Evolutionary conservation across 345 rosid species (phyloP).

Genomic region (Eutrema heterophyllum): DNA sequence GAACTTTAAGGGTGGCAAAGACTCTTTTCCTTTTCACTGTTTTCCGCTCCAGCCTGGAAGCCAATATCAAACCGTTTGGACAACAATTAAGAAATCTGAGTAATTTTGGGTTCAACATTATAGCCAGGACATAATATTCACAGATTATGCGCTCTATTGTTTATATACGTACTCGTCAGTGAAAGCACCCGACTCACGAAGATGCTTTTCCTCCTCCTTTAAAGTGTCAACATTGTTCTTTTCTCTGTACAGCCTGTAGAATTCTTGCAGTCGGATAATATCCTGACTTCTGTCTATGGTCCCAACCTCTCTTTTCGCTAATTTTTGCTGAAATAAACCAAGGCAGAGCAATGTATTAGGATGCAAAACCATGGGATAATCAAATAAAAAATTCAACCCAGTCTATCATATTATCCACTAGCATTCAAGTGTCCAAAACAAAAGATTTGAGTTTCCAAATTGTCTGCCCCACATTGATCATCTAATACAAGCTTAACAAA

Average conservation of each 20-base stretch:
- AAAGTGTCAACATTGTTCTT: slow-evolving; percentile 69
- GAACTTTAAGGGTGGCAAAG: slow-evolving; percentile 76
- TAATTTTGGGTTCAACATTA: background rate
- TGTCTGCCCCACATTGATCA: background rate
- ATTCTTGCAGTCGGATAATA: slow-evolving; percentile 71
- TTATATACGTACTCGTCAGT: slow-evolving; percentile 50
- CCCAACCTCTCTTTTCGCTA: slow-evolving; percentile 87
- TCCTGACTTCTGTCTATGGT: slow-evolving; percentile 88
- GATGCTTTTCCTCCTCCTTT: slow-evolving; percentile 72
- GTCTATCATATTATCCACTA: background rate
- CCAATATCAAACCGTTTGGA: slow-evolving; percentile 13
- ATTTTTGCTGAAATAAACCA: slow-evolving; percentile 76
- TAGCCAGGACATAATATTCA: background rate
- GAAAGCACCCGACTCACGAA: slow-evolving; percentile 70
- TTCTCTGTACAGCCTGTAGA: slow-evolving; percentile 77
- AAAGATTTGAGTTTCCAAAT: background rate
- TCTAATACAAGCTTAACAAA: background rate
- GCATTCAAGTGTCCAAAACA: background rate
- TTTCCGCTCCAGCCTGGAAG: slow-evolving; percentile 77
- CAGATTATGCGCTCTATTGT: background rate
- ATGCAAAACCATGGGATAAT: background rate
- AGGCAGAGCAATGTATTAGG: background rate
- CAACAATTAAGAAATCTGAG: slow-evolving; percentile 4
- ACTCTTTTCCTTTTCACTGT: slow-evolving; percentile 82
- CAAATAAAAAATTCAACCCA: background rate